These are phyloP conservation scores for Ceratobasidium theobromae DNA, from an alignment of 1,284 basidiomycete genomes.

Conservation along the genomic window DNA sequence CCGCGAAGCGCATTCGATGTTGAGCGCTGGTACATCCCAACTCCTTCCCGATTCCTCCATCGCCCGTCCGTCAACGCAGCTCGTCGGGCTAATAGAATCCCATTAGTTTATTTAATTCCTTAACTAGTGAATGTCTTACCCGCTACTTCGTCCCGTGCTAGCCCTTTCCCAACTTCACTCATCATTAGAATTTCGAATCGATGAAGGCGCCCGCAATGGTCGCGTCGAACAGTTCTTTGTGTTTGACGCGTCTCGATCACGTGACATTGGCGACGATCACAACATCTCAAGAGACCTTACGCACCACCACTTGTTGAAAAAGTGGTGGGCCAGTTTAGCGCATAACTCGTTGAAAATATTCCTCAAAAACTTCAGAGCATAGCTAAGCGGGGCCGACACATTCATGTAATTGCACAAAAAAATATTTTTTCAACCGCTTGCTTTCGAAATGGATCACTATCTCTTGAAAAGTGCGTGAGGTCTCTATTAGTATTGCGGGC, in stretches of 20 bases:
- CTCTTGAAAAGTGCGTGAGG: too few relatives aligned
- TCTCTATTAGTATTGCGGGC: too few relatives aligned
- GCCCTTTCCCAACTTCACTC: not conserved
- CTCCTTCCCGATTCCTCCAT: conserved; percentile 28
- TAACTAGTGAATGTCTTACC: not conserved
- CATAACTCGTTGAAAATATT: too few relatives aligned
- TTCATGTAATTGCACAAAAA: too few relatives aligned
- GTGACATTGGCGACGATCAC: not conserved
- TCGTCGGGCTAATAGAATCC: not conserved
- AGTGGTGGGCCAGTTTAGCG: too few relatives aligned
- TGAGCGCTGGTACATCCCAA: conserved; percentile 29
- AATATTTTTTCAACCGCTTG: too few relatives aligned
- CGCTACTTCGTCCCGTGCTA: conserved; percentile 9
- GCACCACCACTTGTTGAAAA: not conserved
- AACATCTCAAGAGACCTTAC: not conserved
- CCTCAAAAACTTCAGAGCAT: too few relatives aligned
- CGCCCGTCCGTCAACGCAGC: conserved; percentile 26
- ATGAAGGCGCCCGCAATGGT: not conserved
- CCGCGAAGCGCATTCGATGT: conserved; percentile 25
- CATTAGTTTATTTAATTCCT: not conserved
- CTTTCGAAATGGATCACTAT: too few relatives aligned
- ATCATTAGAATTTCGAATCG: not conserved
- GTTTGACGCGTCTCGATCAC: not conserved
- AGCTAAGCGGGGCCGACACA: too few relatives aligned
- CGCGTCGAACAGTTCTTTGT: not conserved